phyloP scores from a whole-genome alignment of 2,329 filamentous ascomycete genomes.

The Emericellopsis cladophorae region DNA sequence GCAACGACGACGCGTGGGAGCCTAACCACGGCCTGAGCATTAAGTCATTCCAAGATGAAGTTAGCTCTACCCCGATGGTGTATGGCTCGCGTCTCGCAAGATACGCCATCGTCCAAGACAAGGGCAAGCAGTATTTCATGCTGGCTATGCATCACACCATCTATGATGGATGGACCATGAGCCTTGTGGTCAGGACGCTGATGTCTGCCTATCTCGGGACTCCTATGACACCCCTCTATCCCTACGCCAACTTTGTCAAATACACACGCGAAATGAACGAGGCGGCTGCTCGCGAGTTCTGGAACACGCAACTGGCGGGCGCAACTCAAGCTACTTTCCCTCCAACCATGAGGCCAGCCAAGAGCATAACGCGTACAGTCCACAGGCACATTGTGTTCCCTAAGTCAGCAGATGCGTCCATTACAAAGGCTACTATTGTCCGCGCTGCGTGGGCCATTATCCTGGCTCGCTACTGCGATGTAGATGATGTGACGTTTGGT shows the following conservation, averaged over 20 bases:
- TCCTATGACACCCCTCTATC: background rate
- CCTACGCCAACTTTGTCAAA: background rate
- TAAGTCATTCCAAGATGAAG: background rate
- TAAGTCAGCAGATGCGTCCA: slow-evolving; percentile 5
- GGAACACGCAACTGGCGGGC: background rate
- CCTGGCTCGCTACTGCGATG: slow-evolving; percentile 6
- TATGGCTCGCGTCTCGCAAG: background rate
- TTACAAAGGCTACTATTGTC: slow-evolving; percentile 6
- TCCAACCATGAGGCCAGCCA: background rate
- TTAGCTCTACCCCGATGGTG: background rate
- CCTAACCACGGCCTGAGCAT: background rate
- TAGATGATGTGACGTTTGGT: slow-evolving; percentile 10
- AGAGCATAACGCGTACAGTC: background rate
- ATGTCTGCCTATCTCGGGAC: slow-evolving; percentile 4
- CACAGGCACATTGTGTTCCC: slow-evolving; percentile 2
- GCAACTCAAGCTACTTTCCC: background rate
- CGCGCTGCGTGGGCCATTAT: slow-evolving; percentile 11
- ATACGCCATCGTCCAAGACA: background rate
- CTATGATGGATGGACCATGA: slow-evolving; percentile 39
- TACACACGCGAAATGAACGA: background rate
- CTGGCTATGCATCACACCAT: slow-evolving; percentile 24
- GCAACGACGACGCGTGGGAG: background rate
- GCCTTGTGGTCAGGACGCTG: slow-evolving; percentile 11
- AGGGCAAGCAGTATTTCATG: background rate
- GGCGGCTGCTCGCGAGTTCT: background rate